phyloP scores from a whole-genome alignment of 331 rosid species.

The Saraca asoca region DNA sequence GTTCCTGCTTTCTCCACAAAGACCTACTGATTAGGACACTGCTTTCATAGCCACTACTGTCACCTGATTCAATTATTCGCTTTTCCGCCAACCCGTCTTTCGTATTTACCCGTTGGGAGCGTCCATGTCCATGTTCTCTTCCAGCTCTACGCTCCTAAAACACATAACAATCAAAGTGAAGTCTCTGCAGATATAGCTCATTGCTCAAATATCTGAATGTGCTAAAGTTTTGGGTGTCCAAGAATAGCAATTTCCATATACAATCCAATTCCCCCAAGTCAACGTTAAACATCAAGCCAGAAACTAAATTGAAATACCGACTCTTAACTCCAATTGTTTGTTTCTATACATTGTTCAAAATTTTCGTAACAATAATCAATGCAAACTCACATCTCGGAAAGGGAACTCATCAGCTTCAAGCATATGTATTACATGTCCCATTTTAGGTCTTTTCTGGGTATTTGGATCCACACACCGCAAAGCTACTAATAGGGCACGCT shows the following conservation, averaged over 20 bases:
- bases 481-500: constrained; percentile 79
- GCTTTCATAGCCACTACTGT: constrained; percentile 64
- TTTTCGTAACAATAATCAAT: neutral
- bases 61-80: constrained; percentile 59
- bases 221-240: neutral
- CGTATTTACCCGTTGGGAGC: constrained; percentile 35
- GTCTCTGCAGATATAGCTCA: too few species aligned
- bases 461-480: constrained; percentile 80
- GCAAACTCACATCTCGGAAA: constrained; percentile 57
- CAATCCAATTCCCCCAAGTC: neutral
- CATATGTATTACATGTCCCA: constrained; percentile 88
- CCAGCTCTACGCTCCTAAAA: constrained; percentile 56
- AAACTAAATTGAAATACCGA: neutral
- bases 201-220: neutral
- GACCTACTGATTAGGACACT: constrained; percentile 41
- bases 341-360: too few species aligned
- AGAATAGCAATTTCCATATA: neutral
- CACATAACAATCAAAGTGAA: constrained; percentile 23
- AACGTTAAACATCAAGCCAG: neutral
- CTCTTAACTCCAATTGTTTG: too few species aligned
- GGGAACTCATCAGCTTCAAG: constrained; percentile 83
- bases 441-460: constrained; percentile 74
- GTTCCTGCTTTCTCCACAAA: constrained; percentile 47
- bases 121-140: constrained; percentile 57
- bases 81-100: constrained; percentile 43